These are phyloP conservation scores for Talaromyces ruber DNA, from an alignment of 495 filamentous ascomycete species.

Conservation along the genomic window DNA sequence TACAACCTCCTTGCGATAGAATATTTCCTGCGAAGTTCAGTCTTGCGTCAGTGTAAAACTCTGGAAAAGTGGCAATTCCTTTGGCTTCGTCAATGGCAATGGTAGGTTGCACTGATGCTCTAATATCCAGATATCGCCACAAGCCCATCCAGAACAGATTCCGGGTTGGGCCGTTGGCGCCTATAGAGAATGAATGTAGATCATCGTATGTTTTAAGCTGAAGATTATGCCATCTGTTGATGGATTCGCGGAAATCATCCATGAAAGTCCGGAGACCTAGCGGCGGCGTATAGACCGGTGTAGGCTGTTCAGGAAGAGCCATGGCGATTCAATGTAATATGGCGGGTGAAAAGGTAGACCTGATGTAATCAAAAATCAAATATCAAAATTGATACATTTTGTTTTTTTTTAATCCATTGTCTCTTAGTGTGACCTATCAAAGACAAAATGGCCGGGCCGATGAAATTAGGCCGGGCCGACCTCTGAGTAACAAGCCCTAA, in stretches of 20 bases:
- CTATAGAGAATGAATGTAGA: conserved; percentile 6
- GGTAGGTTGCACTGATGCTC: conserved; percentile 31
- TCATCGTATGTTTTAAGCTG: conserved; percentile 11
- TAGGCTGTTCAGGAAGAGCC: not conserved
- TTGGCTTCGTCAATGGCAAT: conserved; percentile 50
- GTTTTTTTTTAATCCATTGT: too few species aligned
- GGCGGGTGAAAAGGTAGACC: not conserved
- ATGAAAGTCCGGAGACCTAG: conserved; percentile 3
- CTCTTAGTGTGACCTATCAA: too few species aligned
- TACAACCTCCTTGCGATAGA: conserved; percentile 38
- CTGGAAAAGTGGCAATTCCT: conserved; percentile 54
- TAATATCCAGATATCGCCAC: conserved; percentile 12
- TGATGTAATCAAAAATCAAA: not conserved
- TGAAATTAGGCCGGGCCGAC: too few species aligned
- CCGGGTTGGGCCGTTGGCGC: conserved; percentile 9
- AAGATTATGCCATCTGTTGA: conserved; percentile 14
- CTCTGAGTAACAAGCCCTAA: too few species aligned
- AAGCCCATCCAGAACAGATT: conserved; percentile 17
- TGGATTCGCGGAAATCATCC: conserved; percentile 14
- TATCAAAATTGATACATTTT: not conserved
- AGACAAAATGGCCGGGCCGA: too few species aligned
- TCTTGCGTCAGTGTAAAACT: conserved; percentile 47
- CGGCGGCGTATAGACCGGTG: not conserved
- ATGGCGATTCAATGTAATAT: not conserved
- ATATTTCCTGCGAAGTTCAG: conserved; percentile 76